Base-by-base conservation (phyloP, 129 eudicot genomes). In the Artemisia argyi region DNA sequence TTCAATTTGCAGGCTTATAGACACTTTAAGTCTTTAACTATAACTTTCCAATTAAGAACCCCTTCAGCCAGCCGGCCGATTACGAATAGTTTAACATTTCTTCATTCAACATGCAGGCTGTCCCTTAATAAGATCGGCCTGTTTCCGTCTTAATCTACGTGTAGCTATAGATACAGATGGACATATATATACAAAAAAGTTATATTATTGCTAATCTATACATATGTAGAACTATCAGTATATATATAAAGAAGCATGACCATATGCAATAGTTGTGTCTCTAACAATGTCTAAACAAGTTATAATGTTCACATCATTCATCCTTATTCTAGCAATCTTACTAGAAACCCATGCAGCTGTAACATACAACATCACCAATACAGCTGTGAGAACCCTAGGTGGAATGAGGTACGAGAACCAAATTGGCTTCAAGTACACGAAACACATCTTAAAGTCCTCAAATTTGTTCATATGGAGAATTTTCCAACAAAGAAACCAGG, bases 341-440 rank as follows among this genome's bases (percentile, higher is more conserved):
- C 30, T 28, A 56, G 30, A 26, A 56, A 56, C 61, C 30, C 12
- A 3, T 56, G 61, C 61, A 2, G 1, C 30, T 18, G 44, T 60
- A 39, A 60, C 65, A 60, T 60, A 11, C 65, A 60, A 60, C 61
- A n/a, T 56, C 11, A 56, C 61, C 28, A 18, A 56, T 18, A 56
- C 15, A 2, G 61, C 30, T 56, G 3, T 13, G 10, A 13, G 28
- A 56, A 56, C 61, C 28, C 19, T 13, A 1, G 61, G 61, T 56
- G 61, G 61, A 26, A 56, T 56, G 22, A 56, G 30, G 30, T 56
- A 56, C 22, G 30, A 56, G 24, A 18, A 56, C 61, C 28, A 56
- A 56, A 56, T 56, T 18, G 61, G 61, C 24, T 56, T 56, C 28
- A 56, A 56, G 30, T 56, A 56, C 61, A 18, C 22, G 4, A 56